These are phyloP conservation scores for Bipolaris victoriae DNA, from an alignment of 2,329 filamentous ascomycete genomes.

Conservation along the genomic window DNA sequence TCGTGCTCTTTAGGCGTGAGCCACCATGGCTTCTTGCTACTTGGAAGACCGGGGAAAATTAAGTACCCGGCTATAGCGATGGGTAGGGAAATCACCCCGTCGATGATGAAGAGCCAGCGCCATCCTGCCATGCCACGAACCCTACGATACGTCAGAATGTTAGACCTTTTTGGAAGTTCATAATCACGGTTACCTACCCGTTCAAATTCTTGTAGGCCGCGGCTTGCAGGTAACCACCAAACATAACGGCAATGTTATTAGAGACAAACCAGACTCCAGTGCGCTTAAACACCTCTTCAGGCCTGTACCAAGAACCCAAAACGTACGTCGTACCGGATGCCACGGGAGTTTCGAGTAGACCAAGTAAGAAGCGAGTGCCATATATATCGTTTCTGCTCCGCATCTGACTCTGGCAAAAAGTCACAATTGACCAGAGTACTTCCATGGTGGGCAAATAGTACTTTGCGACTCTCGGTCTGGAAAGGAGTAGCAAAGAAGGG, in stretches of 20 bases:
- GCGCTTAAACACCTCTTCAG: constrained; percentile 59
- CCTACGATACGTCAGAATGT: constrained; percentile 8
- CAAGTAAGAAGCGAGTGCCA: constrained; percentile 49
- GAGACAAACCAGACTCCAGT: constrained; percentile 62
- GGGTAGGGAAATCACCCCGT: constrained; percentile 63
- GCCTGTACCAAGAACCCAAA: constrained; percentile 52
- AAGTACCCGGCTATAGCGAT: constrained; percentile 62
- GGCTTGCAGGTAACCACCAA: constrained; percentile 64
- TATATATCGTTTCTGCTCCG: constrained; percentile 49
- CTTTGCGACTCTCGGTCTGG: constrained; percentile 45
- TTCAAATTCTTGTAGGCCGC: constrained; percentile 61
- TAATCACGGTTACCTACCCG: constrained; percentile 35
- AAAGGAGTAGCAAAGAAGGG: constrained; percentile 48
- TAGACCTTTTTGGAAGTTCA: too few relatives aligned
- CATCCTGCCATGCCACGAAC: constrained; percentile 58
- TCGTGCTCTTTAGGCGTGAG: constrained; percentile 48
- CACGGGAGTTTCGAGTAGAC: constrained; percentile 45
- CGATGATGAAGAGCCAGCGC: constrained; percentile 63
- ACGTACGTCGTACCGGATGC: constrained; percentile 48
- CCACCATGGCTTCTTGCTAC: constrained; percentile 59
- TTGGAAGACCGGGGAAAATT: constrained; percentile 60
- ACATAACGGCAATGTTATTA: constrained; percentile 61
- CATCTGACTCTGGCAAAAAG: constrained; percentile 49
- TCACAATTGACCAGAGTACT: constrained; percentile 51
- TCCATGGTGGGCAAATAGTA: constrained; percentile 51